Evolutionary conservation across 1,139 yeast genomes (phyloP).

Genomic region (Pichia cactophila): DNA sequence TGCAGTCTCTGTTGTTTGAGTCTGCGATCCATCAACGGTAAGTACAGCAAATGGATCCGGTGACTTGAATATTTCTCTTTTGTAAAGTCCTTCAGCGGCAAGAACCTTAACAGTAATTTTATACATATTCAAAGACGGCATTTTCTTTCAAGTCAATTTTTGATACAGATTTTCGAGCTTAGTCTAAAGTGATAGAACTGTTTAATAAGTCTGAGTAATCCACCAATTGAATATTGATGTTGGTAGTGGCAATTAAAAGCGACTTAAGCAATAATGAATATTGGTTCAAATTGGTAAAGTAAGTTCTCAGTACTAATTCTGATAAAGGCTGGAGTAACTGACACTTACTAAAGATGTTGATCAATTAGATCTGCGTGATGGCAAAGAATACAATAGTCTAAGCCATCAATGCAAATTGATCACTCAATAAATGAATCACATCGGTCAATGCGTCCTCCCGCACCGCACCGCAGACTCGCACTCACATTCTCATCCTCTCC

Average conservation of each 20-base stretch:
- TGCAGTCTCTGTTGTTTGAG: constrained; percentile 89
- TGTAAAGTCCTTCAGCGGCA: constrained; percentile 93
- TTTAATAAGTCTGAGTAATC: too few relatives aligned
- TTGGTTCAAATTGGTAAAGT: too few relatives aligned
- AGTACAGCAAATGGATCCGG: constrained; percentile 98
- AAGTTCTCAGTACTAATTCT: too few relatives aligned
- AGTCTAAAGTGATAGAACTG: too few relatives aligned
- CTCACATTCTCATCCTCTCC: too few relatives aligned
- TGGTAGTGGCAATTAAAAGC: not conserved
- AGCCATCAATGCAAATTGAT: too few relatives aligned
- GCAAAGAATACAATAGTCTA: too few relatives aligned
- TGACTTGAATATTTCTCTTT: constrained; percentile 87
- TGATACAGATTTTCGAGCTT: too few relatives aligned
- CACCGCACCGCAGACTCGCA: too few relatives aligned
- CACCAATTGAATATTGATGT: too few relatives aligned
- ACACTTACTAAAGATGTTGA: not conserved
- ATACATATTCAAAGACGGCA: not conserved
- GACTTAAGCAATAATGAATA: not conserved
- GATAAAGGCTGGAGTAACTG: too few relatives aligned
- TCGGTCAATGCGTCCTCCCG: not conserved
- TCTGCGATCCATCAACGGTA: constrained; percentile 94
- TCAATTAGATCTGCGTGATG: not conserved
- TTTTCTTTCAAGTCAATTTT: not conserved
- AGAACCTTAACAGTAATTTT: constrained; percentile 67
- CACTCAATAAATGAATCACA: not conserved